Base-by-base conservation (phyloP, 2,329 filamentous ascomycete species). In the Aureobasidium lini region DNA sequence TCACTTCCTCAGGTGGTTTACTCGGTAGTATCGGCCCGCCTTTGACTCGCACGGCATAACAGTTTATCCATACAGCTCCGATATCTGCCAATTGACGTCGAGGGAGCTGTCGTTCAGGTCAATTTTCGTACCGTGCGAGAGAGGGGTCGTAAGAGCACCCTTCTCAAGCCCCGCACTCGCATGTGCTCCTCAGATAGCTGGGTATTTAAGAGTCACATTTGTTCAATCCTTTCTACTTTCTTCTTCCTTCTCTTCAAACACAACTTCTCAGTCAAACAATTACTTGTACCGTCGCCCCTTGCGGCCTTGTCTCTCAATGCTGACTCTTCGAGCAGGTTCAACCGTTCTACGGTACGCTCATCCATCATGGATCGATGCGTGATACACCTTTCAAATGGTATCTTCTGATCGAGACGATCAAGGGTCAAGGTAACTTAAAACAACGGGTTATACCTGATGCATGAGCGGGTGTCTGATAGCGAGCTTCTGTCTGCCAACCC, bases 401-500 rank as follows among this genome's bases (percentile, higher is more conserved):
- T 64, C 60, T 53, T 59, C 62, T 60, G 62, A 57, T 61, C 61
- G 49, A 60, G 56, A 52, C 54, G 43, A 47, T 60, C 53, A 57
- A 57, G 54, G 39, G 59, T 66, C 64, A 64, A 67, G 65, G 65
- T 66, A 67, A 63, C 61, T 62, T 62, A 48, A 52, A 64, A 39
- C 61, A 47, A 44, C 58, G 50, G 47, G 47, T 50, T 61, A 39
- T 23, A 57, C 42, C 32, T 62, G 64, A 65, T 65, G 65, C 66
- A 67, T 67, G 65, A 64, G 62, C 66, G 64, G 66, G 65, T 66
- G 66, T 64, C 60, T 61, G 64, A 63, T 50, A 47, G 46, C 39
- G 46, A 57, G 43, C 36, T 49, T 57, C 59, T 58, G 23, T 50
- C 48, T 49, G 28, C 58, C 61, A 47, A 40, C 43, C 42, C 49